Conservation (phyloP, 768 basidiomycete genomes). For the Leucocoprinus leucothites region DNA sequence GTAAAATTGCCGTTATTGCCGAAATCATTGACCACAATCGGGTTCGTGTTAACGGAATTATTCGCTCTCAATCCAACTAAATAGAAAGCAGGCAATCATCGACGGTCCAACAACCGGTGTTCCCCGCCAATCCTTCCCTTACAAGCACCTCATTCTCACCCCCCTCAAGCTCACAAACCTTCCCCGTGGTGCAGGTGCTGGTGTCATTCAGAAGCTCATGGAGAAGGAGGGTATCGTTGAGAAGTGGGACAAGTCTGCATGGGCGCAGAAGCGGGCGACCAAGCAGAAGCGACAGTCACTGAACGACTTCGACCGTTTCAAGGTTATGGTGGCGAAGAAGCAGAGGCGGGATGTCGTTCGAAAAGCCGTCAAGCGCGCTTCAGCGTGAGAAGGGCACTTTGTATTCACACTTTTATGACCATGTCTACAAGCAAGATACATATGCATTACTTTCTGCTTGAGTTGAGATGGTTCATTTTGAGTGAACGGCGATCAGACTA, state of each 20-base stretch:
- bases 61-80: not conserved
- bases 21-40: constrained; percentile 99
- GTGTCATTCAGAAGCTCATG: constrained; percentile 78
- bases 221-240: constrained; percentile 81
- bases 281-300: constrained; percentile 68
- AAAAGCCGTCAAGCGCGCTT: constrained; percentile 60
- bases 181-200: constrained; percentile 82
- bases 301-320: constrained; percentile 91
- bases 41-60: constrained; percentile 43
- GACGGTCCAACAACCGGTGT: constrained; percentile 92
- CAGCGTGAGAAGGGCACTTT: constrained; percentile 10
- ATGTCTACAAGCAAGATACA: not conserved
- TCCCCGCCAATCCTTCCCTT: constrained; percentile 88
- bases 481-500: too few relatives aligned
- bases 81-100: constrained; percentile 65
- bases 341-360: constrained; percentile 73
- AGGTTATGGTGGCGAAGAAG: constrained; percentile 88
- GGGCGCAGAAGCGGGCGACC: constrained; percentile 86
- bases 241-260: constrained; percentile 87
- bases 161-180: constrained; percentile 78
- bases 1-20: constrained; percentile 91
- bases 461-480: not conserved
- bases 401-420: constrained; percentile 8
- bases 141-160: constrained; percentile 91
- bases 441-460: not conserved